Base-by-base conservation (phyloP, 768 basidiomycete species). In the Boletus vermiculosoides region DNA sequence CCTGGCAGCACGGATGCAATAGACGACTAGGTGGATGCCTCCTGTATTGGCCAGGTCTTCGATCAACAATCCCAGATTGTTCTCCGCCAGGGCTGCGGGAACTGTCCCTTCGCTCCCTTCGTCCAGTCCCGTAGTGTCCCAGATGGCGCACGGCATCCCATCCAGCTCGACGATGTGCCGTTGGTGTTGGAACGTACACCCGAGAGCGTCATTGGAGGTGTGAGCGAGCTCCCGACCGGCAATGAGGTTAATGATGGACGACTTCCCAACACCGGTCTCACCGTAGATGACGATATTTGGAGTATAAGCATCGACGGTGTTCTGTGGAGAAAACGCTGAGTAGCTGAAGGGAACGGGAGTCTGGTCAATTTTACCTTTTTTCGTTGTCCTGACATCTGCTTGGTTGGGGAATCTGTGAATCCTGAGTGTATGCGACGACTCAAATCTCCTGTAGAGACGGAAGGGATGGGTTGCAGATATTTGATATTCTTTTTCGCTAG, bases 171-270 rank as follows among this genome's bases (percentile, higher is more conserved):
- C 41, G 6, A 5, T 12, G 37, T 50, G 16, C 15, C 10, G 34
- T 16, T 45, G 5, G 6, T 58, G 34, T 22, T 45, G 42, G 48
- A 53, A 58, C 1, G 57, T 58, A 3, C 59, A 54, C 8, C 52
- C 56, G 6, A 51, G 28, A 2, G 49, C 39, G 8, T 46, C 52
- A 22, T 51, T 59, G 11, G 59, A 60, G 2, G 33, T 54, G 1
- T 13, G 12, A 0, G 59, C 52, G 6, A n/a, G 10, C 5, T 45
- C 33, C n/a, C 12, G 34, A 10, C 47, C 57, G 1, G 57, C 48
- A n/a, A 60, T 54, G 30, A 60, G 33, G 52, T 60, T 60, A 13
- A 59, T 54, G 16, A 60, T 5, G 31, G 59, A 58, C 5, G 48
- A 50, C 18, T 60, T 60, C 1, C 57, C 56, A 15, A 50, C 56